Base-by-base conservation (phyloP, 2,329 filamentous ascomycete genomes). In the Macroventuria anomochaeta region DNA sequence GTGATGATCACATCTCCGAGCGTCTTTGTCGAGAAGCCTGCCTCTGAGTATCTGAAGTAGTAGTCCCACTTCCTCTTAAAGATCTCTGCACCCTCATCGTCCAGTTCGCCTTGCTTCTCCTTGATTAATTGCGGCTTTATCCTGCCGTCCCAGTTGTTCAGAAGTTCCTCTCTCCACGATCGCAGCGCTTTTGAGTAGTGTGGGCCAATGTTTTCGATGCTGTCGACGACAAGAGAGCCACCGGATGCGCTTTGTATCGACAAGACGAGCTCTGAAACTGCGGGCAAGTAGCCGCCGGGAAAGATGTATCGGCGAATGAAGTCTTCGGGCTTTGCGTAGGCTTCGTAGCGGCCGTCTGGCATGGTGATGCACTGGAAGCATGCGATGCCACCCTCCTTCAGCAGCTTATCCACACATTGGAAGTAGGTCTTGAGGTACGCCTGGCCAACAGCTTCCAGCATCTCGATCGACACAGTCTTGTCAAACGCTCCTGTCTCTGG, bases 241-340 rank as follows among this genome's bases (percentile, higher is more conserved):
- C 79, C 73, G 0, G 86, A 88, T 28, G 85, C 85, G 21, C 78
- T 77, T 33, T 80, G 82, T 58, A 91, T 87, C 28, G 86, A 69
- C 82, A 84, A 65, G 75, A 87, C n/a, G 75, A 87, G 54, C 77
- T 97, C 65, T 80, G 85, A 62, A 75, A 88, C 51, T 83, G 91
- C 34, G 76, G 90, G 65, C 68, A 91, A 76, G 65, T 91, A 87
- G 0, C 88, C 89, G n/a, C 88, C 88, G 0, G 88, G 89, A 73
- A 92, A 91, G 48, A 91, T 91, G 73, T 91, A 90, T 57, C 86
- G 85, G 52, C 87, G 83, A 67, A 91, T 90, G 73, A 91, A 91
- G 67, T 90, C 88, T 70, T 88, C 85, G 2, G 83, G 81, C 62
- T 82, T 85, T 15, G 84, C 80, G 66, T 90, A 90, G 7, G 81